Evolutionary conservation across 768 basidiomycete genomes (phyloP).

Genomic region (Amanita thiersii): DNA sequence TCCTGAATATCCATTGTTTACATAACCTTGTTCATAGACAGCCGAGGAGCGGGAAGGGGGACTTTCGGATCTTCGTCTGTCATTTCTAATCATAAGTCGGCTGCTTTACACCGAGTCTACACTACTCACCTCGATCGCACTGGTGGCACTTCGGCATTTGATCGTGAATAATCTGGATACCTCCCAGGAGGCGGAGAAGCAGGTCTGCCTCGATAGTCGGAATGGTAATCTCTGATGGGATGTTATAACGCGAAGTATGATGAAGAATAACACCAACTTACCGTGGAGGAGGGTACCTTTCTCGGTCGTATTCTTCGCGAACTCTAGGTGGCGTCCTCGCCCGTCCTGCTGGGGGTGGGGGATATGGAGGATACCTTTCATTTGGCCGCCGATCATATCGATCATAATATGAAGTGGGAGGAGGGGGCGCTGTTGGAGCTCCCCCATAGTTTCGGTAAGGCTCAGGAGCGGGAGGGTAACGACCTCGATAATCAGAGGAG

Average conservation of each 20-base stretch:
- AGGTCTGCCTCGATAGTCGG: slow-evolving; percentile 48
- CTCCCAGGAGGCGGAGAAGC: slow-evolving; percentile 43
- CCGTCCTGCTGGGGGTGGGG: slow-evolving; percentile 45
- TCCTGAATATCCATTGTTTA: slow-evolving; percentile 44
- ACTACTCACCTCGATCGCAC: slow-evolving; percentile 38
- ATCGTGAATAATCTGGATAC: slow-evolving; percentile 45
- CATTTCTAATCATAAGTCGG: slow-evolving; percentile 2
- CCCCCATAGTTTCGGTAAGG: slow-evolving; percentile 46
- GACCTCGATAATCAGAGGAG: slow-evolving; percentile 47
- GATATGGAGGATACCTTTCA: slow-evolving; percentile 36
- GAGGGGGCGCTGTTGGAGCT: slow-evolving; percentile 36
- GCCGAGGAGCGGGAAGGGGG: slow-evolving; percentile 45
- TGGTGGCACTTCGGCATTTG: slow-evolving; percentile 32
- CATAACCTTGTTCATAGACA: slow-evolving; percentile 43
- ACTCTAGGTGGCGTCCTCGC: slow-evolving; percentile 50
- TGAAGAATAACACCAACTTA: slow-evolving; percentile 21
- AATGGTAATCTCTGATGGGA: slow-evolving; percentile 40
- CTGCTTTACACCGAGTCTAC: slow-evolving; percentile 2
- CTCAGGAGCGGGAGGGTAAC: slow-evolving; percentile 48
- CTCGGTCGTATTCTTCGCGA: slow-evolving; percentile 54
- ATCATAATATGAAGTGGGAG: slow-evolving; percentile 51
- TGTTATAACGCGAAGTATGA: slow-evolving; percentile 2
- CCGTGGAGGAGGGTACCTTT: slow-evolving; percentile 44
- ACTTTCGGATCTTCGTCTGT: slow-evolving; percentile 64
- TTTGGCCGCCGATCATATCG: slow-evolving; percentile 51